Percentiles rank a stretch among this genome's conserved stretches.
Evolutionary conservation across 805 yeast genomes (phyloP).

Genomic region (Candida insectorum): DNA sequence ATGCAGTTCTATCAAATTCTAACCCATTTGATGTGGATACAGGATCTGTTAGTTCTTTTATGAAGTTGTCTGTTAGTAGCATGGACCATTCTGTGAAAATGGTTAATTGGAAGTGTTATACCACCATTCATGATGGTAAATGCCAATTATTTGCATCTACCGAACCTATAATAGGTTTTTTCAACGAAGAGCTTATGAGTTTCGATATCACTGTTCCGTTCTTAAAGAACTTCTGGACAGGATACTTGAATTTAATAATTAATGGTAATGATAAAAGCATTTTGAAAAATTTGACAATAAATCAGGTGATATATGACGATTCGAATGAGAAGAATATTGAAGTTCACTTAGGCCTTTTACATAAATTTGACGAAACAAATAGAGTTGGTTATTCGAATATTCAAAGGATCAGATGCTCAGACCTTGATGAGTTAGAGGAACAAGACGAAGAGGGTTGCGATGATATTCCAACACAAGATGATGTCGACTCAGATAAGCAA

Average conservation of each 20-base stretch:
- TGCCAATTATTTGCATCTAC: slow-evolving; percentile 18
- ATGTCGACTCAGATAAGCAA: slow-evolving; percentile 2
- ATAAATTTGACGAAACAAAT: slow-evolving; percentile 13
- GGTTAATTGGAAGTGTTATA: slow-evolving; percentile 26
- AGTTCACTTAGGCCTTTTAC: slow-evolving; percentile 23
- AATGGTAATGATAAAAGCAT: slow-evolving; percentile 24
- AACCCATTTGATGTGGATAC: slow-evolving; percentile 15
- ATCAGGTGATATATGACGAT: slow-evolving; percentile 28
- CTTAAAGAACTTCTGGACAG: slow-evolving; percentile 35
- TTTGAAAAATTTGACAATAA: slow-evolving; percentile 17
- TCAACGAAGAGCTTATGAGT: slow-evolving; percentile 10
- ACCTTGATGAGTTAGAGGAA: slow-evolving; percentile 11
- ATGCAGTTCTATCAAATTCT: slow-evolving; percentile 10
- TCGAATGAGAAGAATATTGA: slow-evolving; percentile 10
- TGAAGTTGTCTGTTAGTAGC: slow-evolving; percentile 18
- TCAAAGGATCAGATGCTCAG: slow-evolving; percentile 11
- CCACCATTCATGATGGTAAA: slow-evolving; percentile 20
- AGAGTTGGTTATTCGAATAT: slow-evolving; percentile 8
- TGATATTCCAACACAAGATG: slow-evolving; percentile 4
- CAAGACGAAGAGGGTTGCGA: slow-evolving; percentile 8
- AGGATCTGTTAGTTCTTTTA: slow-evolving; percentile 23
- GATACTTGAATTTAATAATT: slow-evolving; percentile 30
- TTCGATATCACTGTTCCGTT: slow-evolving; percentile 34
- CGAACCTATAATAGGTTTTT: slow-evolving; percentile 33
- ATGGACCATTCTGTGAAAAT: slow-evolving; percentile 4